Evolutionary conservation across 495 filamentous ascomycete genomes (phyloP).

Genomic region (Lophiotrema nucula): DNA sequence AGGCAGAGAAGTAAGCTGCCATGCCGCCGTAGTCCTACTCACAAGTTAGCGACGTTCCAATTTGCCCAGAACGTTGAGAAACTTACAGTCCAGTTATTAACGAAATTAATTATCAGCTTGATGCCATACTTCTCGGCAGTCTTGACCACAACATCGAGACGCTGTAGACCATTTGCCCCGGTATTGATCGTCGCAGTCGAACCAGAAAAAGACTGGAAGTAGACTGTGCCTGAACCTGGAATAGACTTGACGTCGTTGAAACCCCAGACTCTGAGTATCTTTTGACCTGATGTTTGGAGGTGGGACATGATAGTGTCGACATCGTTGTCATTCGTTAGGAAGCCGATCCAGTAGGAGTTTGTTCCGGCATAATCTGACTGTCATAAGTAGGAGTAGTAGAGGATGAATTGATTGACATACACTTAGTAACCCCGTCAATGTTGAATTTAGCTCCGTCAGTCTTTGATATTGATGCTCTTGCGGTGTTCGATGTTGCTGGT

Average conservation of each 20-base stretch:
- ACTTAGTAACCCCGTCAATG: conserved; percentile 58
- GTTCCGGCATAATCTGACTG: conserved; percentile 61
- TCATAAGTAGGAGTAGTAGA: no score
- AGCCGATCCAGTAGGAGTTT: conserved; percentile 74
- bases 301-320: conserved; percentile 43
- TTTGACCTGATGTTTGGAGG: conserved; percentile 54
- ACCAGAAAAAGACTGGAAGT: conserved; percentile 58
- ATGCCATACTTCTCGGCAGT: conserved; percentile 34
- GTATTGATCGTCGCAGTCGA: conserved; percentile 62
- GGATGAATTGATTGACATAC: no score
- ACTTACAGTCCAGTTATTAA: conserved; percentile 52
- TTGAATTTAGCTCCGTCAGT: conserved; percentile 49
- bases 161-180: conserved; percentile 62
- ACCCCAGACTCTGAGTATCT: conserved; percentile 70
- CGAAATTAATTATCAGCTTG: conserved; percentile 49
- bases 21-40: conserved; percentile 69
- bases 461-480: conserved; percentile 19
- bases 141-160: conserved; percentile 38
- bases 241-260: conserved; percentile 62
- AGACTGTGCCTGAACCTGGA: conserved; percentile 52
- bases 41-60: not conserved
- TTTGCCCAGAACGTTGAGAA: not conserved
- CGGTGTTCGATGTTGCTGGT: not conserved
- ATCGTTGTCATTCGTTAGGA: conserved; percentile 63
- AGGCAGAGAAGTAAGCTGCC: conserved; percentile 60